A percentile compares a stretch with the other conserved stretches of the same genome.
Conservation (phyloP, 192 early-diverging fungal species). For the Mortierella hygrophila region DNA sequence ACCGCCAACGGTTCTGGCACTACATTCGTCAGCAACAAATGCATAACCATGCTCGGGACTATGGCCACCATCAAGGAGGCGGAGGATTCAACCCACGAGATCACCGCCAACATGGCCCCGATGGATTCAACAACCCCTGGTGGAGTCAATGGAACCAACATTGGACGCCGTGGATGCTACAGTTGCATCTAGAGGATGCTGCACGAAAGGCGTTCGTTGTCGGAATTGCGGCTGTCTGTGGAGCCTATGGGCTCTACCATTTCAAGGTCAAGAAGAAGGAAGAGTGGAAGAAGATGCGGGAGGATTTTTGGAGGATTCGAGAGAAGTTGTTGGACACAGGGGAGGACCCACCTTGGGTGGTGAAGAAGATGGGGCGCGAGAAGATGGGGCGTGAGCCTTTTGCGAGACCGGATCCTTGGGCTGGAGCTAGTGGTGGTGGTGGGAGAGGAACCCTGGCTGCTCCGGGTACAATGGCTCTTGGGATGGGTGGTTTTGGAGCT, state of each 20-base stretch:
- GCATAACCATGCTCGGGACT: neutral
- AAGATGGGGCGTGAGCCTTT: neutral
- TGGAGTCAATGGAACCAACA: neutral
- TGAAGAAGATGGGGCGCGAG: neutral
- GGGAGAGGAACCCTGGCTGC: neutral
- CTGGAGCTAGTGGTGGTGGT: neutral
- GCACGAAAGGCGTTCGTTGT: neutral
- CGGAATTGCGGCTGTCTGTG: neutral
- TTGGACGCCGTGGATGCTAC: slow-evolving; percentile 10
- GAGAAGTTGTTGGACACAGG: neutral
- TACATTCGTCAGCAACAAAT: slow-evolving; percentile 13
- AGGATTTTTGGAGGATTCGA: slow-evolving; percentile 1
- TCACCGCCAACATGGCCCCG: neutral
- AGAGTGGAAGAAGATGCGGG: neutral
- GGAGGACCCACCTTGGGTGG: neutral
- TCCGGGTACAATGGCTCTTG: neutral
- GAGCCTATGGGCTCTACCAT: neutral
- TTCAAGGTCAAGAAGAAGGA: neutral
- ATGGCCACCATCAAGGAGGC: neutral
- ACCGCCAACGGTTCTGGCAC: slow-evolving; percentile 14
- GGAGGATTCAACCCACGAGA: neutral
- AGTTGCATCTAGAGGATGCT: neutral
- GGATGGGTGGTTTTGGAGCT: neutral
- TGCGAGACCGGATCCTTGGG: neutral
- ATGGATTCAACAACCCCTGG: slow-evolving; percentile 7